Evolutionary conservation across 2,329 filamentous ascomycete species (phyloP).

Genomic region (Apiospora sp.): DNA sequence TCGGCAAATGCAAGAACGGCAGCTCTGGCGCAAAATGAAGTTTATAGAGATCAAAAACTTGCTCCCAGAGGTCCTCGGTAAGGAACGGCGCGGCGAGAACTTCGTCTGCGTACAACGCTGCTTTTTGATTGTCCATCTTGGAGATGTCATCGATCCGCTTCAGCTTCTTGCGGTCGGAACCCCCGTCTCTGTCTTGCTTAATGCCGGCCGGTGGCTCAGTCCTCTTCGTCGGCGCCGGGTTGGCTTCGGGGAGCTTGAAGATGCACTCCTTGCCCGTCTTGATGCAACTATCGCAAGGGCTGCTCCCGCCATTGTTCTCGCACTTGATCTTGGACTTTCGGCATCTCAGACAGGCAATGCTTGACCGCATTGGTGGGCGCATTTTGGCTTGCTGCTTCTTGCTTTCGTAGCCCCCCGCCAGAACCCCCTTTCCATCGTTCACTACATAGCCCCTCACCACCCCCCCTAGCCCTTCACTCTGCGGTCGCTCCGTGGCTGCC

Average conservation of each 20-base stretch:
- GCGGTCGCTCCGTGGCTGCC: constrained; percentile 36
- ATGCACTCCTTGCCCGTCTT: constrained; percentile 73
- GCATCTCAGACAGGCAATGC: constrained; percentile 80
- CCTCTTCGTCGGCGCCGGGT: constrained; percentile 51
- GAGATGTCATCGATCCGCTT: constrained; percentile 53
- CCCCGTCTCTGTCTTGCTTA: constrained; percentile 52
- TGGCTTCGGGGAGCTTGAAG: constrained; percentile 67
- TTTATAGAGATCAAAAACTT: constrained; percentile 74
- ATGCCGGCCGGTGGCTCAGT: constrained; percentile 46
- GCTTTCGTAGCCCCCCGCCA: constrained; percentile 45
- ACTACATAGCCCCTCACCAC: constrained; percentile 36
- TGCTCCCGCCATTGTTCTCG: constrained; percentile 77
- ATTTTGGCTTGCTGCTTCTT: constrained; percentile 52
- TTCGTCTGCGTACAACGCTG: constrained; percentile 58
- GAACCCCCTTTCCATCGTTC: constrained; percentile 44
- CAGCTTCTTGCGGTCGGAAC: constrained; percentile 58
- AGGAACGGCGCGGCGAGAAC: constrained; percentile 68
- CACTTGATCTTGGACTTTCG: constrained; percentile 88
- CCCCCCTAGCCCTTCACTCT: constrained; percentile 34
- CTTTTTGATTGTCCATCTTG: constrained; percentile 47
- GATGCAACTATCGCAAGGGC: constrained; percentile 78
- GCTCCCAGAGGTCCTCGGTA: constrained; percentile 71
- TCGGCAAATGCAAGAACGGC: constrained; percentile 74
- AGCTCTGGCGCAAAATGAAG: constrained; percentile 77
- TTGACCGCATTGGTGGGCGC: constrained; percentile 72